Conservation (phyloP, 2,329 filamentous ascomycete genomes). For the Ustulina deusta region DNA sequence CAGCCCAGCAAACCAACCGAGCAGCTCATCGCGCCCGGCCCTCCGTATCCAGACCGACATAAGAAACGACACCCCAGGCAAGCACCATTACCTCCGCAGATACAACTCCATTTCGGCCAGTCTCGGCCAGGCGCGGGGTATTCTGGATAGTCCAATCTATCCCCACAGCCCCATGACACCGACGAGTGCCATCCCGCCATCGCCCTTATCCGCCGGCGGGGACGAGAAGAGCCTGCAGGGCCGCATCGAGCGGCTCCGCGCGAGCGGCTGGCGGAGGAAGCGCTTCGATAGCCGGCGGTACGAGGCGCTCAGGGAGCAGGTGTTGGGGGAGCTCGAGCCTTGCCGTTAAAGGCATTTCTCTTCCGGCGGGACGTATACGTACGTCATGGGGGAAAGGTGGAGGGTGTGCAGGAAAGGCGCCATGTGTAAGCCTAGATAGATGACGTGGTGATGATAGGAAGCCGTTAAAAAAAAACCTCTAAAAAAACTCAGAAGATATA, state of each 20-base stretch:
- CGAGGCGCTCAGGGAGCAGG: constrained; percentile 63
- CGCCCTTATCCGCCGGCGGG: constrained; percentile 38
- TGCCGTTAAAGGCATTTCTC: constrained; percentile 37
- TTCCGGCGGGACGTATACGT: too few species aligned
- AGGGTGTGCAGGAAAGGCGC: not conserved
- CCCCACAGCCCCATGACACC: not conserved
- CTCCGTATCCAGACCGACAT: constrained; percentile 30
- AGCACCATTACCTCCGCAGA: not conserved
- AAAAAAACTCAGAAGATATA: not conserved
- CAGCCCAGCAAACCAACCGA: not conserved
- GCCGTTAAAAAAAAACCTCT: too few species aligned
- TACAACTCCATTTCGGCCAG: constrained; percentile 14
- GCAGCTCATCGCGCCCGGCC: constrained; percentile 16
- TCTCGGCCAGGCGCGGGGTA: not conserved
- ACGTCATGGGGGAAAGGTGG: not conserved
- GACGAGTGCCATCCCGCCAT: not conserved
- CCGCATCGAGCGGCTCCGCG: constrained; percentile 66
- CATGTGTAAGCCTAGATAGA: not conserved
- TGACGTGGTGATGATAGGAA: not conserved
- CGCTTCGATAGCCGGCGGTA: constrained; percentile 67
- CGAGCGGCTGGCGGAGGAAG: constrained; percentile 66
- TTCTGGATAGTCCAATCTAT: not conserved
- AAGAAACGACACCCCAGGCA: not conserved
- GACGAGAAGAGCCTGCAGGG: constrained; percentile 54
- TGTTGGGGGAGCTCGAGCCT: constrained; percentile 61